phyloP scores from a whole-genome alignment of 1,284 basidiomycete species.

The Lignosus rhinocerotis region DNA sequence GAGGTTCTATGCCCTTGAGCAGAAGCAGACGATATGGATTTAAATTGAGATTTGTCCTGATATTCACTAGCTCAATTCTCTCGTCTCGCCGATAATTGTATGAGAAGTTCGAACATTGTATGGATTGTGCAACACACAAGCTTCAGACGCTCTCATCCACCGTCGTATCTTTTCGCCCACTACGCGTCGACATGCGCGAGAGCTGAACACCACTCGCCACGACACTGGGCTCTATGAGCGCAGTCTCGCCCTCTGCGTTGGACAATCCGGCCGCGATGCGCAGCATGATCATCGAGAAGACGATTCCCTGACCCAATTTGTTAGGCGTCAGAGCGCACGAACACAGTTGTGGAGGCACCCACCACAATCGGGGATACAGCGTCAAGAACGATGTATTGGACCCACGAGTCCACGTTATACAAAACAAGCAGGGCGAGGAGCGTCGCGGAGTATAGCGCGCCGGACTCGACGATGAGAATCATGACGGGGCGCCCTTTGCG shows the following conservation, averaged over 20 bases:
- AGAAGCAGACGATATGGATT: too few relatives aligned
- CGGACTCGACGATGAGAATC: conserved; percentile 41
- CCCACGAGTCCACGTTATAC: conserved; percentile 35
- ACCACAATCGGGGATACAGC: conserved; percentile 25
- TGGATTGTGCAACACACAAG: neutral
- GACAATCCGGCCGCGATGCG: conserved; percentile 14
- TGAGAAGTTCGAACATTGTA: too few relatives aligned
- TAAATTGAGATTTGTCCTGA: too few relatives aligned
- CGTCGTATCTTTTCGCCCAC: neutral
- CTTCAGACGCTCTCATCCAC: neutral
- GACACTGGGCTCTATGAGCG: conserved; percentile 3
- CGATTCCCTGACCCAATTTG: conserved; percentile 6
- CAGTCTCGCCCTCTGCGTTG: conserved; percentile 12
- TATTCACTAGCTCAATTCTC: too few relatives aligned
- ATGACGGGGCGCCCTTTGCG: conserved; percentile 32
- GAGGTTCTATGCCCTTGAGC: neutral
- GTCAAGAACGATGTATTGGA: conserved; percentile 39
- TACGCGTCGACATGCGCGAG: conserved; percentile 8
- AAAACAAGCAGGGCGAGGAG: conserved; percentile 33
- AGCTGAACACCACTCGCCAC: conserved; percentile 7
- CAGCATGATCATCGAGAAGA: conserved; percentile 13
- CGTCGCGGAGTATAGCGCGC: conserved; percentile 39
- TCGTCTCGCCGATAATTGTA: neutral
- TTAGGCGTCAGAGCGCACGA: neutral
- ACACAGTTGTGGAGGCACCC: neutral